Evolutionary conservation across 805 yeast genomes (phyloP).

Genomic region (Lachancea sp.): DNA sequence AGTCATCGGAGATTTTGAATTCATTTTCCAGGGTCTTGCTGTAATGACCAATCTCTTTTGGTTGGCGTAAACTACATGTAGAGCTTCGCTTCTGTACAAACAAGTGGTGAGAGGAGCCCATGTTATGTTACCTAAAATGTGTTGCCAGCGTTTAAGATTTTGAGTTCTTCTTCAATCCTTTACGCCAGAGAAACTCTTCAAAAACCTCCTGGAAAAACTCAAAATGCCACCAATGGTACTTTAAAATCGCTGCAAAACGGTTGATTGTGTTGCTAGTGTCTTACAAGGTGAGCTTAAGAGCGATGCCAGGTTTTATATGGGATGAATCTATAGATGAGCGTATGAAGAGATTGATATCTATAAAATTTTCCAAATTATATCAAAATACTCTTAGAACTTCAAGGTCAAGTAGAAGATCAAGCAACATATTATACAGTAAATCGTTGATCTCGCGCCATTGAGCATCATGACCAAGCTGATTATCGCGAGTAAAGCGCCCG

Average conservation of each 20-base stretch:
- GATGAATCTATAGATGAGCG: not conserved
- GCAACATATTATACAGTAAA: no score
- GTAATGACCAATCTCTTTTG: slow-evolving; percentile 69
- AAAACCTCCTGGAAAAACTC: not conserved
- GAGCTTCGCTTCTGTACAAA: slow-evolving; percentile 43
- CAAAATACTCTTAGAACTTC: not conserved
- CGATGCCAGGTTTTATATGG: not conserved
- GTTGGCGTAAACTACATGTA: slow-evolving; percentile 72
- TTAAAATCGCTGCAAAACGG: not conserved
- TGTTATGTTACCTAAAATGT: slow-evolving; percentile 7
- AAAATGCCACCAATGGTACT: not conserved
- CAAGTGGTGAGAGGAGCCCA: slow-evolving; percentile 28
- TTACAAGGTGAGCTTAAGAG: not conserved
- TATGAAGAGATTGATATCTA: slow-evolving; percentile 1
- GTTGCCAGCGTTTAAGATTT: not conserved
- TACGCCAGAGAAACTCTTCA: not conserved
- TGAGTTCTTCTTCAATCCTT: not conserved
- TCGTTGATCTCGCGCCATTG: slow-evolving; percentile 4
- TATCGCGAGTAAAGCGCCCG: slow-evolving; percentile 81
- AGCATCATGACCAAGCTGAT: slow-evolving; percentile 35
- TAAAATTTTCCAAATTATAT: not conserved
- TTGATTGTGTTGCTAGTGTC: not conserved
- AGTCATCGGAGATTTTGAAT: slow-evolving; percentile 42
- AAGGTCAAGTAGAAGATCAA: no score
- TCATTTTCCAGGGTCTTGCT: slow-evolving; percentile 56